Base-by-base conservation (phyloP, 1,284 basidiomycete species). In the Mycena citricolor region DNA sequence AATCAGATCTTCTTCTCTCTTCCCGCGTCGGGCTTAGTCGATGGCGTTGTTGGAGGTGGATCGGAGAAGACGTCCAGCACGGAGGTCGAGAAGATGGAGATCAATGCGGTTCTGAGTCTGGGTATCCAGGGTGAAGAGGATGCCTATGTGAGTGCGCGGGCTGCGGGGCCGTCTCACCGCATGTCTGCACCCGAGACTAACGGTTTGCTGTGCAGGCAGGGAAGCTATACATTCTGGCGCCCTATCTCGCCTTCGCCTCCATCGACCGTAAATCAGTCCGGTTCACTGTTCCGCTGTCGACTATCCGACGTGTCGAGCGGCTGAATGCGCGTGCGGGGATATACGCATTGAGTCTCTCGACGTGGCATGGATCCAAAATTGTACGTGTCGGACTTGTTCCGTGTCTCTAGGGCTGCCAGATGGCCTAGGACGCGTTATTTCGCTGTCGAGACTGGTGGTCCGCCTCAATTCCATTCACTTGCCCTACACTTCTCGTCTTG, bases 341-440 rank as follows among this genome's bases (percentile, higher is more conserved):
- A 22, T 98, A 98, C 62, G 95, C 95, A 5, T 77, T 99, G 30
- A 93, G 91, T 57, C 71, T 99, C 21, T 81, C 86, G n/a, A 83
- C 93, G 43, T 99, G 94, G 93, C 93, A 98, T 63, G 88, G 90
- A 33, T 84, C 91, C 77, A 90, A 97, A 72, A 89, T 97, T 58
- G 92, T 94, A 52, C 55, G 89, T 78, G 8, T n/a, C 4, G 19
- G 5, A 39, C 23, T 17, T 22, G 16, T 12, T 29, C 12, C 10
- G 33, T 8, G n/a, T 22, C 23, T 12, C 31, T 32, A 25, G 29
- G 5, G 8, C 24, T 26, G 29, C 25, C 20, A 16, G 14, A 14
- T 21, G 7, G 8, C 5, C 12, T 12, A 25, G 20, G 42, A 49
- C 47, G 47, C 47, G 47, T 49, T 44, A 49, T 36, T 30, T 34